Conservation (phyloP, 2,329 filamentous ascomycete species). For the Microcera coccophila region DNA sequence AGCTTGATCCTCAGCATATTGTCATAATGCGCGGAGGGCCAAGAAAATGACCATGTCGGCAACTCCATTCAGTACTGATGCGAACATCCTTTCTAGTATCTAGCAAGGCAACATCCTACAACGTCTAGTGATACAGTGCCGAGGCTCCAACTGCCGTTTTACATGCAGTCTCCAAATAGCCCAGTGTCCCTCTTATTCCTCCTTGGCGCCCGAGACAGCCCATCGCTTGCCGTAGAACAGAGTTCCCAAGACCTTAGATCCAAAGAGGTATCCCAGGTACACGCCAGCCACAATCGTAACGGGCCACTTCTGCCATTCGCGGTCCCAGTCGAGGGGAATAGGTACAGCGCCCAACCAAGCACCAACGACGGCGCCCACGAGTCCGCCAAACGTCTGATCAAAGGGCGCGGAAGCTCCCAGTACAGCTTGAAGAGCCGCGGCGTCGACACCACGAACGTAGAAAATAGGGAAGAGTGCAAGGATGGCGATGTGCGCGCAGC, state of each 20-base stretch:
- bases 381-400: slow-evolving; percentile 79
- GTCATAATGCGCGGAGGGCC: slow-evolving; percentile 20
- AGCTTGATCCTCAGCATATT: slow-evolving; percentile 18
- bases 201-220: slow-evolving; percentile 20
- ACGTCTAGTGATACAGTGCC: too few species aligned
- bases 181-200: slow-evolving; percentile 24
- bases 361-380: slow-evolving; percentile 73
- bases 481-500: slow-evolving; percentile 75
- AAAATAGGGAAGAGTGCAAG: slow-evolving; percentile 76
- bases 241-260: slow-evolving; percentile 58
- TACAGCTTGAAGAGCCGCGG: slow-evolving; percentile 64
- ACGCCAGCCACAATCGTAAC: slow-evolving; percentile 83
- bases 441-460: slow-evolving; percentile 79
- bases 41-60: slow-evolving; percentile 12
- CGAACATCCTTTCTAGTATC: too few species aligned
- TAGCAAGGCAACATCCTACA: too few species aligned
- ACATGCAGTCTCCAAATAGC: too few species aligned
- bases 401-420: slow-evolving; percentile 65
- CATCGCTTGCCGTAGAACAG: slow-evolving; percentile 46
- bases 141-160: too few species aligned
- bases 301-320: slow-evolving; percentile 98
- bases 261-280: slow-evolving; percentile 73
- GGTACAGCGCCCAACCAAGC: slow-evolving; percentile 93
- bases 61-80: slow-evolving; percentile 5
- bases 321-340: slow-evolving; percentile 95